Evolutionary conservation across 1,284 basidiomycete genomes (phyloP), one percentile per base, ranked within the genome.

Genomic region (Leccinum subatratum): DNA sequence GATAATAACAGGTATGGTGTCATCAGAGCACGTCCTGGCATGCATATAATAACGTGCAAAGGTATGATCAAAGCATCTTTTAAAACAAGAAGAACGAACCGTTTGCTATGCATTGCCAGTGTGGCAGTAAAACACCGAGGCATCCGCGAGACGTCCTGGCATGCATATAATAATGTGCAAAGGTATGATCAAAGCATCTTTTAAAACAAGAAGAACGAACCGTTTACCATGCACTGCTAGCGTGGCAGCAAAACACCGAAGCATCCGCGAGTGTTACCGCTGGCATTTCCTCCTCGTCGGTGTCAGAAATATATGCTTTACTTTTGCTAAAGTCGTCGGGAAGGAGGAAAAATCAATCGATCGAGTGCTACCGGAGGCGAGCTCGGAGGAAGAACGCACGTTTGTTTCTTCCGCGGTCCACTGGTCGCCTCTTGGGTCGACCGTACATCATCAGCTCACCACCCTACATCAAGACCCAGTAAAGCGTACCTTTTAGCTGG

Each of bases 291-390:
- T 91, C 90, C 58, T 91, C 89, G 73, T 92, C 91, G 4, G 90
- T 90, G 75, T 92, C 89, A 4, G 89, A 90, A 62, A 93, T 84
- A 72, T 86, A 83, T 72, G 88, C 91, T 75, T 91, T 91, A 75
- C 89, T 91, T 81, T 92, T 92, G 73, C 91, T 92, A 59, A 39
- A 34, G n/a, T 60, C 32, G 28, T 58, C 6, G 5, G 20, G 60
- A 4, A 45, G 25, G 12, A 22, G 22, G 25, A 16, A 30, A 16
- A 57, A 12, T 22, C 34, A 22, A 30, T 22, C 32, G 12, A 22
- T 51, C 4, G 34, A 1, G 4, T 20, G 20, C 11, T 51, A 51
- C 48, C 18, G 7, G 34, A 4, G 14, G 2, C 32, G 30, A 20
- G 12, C 32, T 22, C 61, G 11, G 22, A 39, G 18, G 4, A 30